These are phyloP conservation scores for Lyophyllum decastes DNA, from an alignment of 768 basidiomycete genomes.

Conservation along the genomic window DNA sequence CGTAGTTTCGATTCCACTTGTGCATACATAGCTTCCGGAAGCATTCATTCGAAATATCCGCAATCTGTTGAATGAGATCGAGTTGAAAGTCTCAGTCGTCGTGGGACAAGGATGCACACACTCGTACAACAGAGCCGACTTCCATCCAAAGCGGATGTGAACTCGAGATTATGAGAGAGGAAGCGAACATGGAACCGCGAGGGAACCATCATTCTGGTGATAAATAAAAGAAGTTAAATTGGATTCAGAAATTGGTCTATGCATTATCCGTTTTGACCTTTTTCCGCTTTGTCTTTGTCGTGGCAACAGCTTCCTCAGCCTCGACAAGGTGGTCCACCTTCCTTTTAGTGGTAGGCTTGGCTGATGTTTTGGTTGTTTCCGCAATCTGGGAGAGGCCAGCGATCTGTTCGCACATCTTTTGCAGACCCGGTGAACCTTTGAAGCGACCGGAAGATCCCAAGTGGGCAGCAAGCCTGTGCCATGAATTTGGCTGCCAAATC, in stretches of 20 bases:
- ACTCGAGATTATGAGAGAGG: neutral
- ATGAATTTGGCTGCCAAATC: conserved; percentile 63
- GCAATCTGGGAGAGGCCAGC: conserved; percentile 22
- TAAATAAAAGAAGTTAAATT: neutral
- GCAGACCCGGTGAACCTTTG: conserved; percentile 61
- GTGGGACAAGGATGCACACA: neutral
- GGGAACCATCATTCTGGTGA: neutral
- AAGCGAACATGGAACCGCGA: neutral
- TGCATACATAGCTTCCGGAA: neutral
- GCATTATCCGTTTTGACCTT: conserved; percentile 42
- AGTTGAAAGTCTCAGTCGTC: neutral
- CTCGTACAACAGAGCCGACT: neutral
- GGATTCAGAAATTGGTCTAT: conserved; percentile 5
- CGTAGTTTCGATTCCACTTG: conserved; percentile 1
- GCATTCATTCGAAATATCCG: neutral
- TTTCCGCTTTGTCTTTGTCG: conserved; percentile 39
- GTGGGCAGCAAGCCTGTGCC: conserved; percentile 49
- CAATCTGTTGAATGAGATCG: neutral
- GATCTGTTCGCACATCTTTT: conserved; percentile 68
- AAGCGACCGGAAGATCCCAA: conserved; percentile 59
- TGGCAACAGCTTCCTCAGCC: conserved; percentile 16
- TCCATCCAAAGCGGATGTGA: neutral
- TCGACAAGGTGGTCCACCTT: conserved; percentile 34
- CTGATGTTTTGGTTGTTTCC: conserved; percentile 14
- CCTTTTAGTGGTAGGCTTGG: conserved; percentile 33